Conservation (phyloP, 371 early-diverging fungal species). For the Actinomortierella ambigua region DNA sequence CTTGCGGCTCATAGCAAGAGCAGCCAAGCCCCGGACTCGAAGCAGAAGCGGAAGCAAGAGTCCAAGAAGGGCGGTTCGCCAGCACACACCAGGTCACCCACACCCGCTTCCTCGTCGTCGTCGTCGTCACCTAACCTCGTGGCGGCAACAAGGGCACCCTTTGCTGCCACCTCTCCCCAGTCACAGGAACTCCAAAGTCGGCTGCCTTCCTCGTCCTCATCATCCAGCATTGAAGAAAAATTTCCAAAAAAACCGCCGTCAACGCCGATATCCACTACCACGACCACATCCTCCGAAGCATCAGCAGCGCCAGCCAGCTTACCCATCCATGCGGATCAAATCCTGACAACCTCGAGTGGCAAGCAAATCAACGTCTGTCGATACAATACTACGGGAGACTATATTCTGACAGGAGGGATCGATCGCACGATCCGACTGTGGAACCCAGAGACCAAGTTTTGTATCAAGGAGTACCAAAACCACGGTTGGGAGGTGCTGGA, state of each 20-base stretch:
- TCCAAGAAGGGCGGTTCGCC: too few relatives aligned
- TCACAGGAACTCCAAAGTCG: not conserved
- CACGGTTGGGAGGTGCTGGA: constrained; percentile 89
- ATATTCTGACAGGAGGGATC: constrained; percentile 78
- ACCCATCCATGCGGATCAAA: constrained; percentile 30
- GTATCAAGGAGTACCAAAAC: constrained; percentile 79
- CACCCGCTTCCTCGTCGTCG: too few relatives aligned
- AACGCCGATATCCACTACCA: constrained; percentile 1
- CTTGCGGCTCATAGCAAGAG: constrained; percentile 33
- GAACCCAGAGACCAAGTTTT: constrained; percentile 74
- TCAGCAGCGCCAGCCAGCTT: constrained; percentile 2
- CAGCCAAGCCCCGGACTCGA: too few relatives aligned
- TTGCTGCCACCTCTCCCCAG: not conserved
- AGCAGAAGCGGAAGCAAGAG: too few relatives aligned
- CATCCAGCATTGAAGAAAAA: not conserved
- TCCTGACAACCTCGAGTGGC: constrained; percentile 35
- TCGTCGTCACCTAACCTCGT: too few relatives aligned
- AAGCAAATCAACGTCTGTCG: constrained; percentile 58
- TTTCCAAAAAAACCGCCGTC: not conserved
- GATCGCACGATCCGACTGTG: constrained; percentile 83
- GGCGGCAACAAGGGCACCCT: not conserved
- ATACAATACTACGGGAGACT: constrained; percentile 76
- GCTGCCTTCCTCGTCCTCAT: not conserved
- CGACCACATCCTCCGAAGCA: constrained; percentile 2
- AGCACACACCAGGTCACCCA: too few relatives aligned